Conservation (phyloP, 2,329 filamentous ascomycete genomes). For the Escovopsis sp. region DNA sequence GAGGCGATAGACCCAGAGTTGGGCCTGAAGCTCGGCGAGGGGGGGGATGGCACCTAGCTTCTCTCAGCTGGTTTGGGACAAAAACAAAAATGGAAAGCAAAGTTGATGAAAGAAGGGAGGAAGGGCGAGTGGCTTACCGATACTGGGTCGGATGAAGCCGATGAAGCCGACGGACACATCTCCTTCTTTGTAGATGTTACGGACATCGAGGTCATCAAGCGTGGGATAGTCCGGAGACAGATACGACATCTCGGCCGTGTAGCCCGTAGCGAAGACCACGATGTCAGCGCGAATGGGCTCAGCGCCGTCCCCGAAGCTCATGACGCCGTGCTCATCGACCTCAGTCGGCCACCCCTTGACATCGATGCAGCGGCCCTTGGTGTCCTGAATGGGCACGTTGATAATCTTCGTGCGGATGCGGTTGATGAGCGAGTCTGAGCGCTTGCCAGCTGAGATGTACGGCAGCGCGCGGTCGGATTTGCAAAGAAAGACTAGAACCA, state of each 20-base stretch:
- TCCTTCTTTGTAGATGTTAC: constrained; percentile 33
- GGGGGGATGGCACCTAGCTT: constrained; percentile 29
- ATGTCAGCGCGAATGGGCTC: constrained; percentile 26
- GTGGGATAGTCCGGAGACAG: constrained; percentile 24
- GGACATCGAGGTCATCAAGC: constrained; percentile 33
- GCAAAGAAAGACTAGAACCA: constrained; percentile 24
- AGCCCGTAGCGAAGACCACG: constrained; percentile 33
- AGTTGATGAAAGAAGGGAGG: too few species aligned
- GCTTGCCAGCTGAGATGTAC: constrained; percentile 25
- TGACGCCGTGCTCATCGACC: constrained; percentile 21
- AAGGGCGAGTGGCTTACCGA: constrained; percentile 15
- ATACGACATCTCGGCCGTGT: constrained; percentile 26
- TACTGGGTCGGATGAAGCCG: constrained; percentile 30
- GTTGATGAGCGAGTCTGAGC: constrained; percentile 18
- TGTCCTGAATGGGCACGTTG: constrained; percentile 25
- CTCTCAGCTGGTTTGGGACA: neutral
- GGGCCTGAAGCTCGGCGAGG: constrained; percentile 32
- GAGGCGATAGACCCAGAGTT: constrained; percentile 30
- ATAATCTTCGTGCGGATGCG: constrained; percentile 23
- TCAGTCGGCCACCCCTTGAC: constrained; percentile 27
- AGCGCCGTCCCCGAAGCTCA: constrained; percentile 19
- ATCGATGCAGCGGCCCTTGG: constrained; percentile 25
- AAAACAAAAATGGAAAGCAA: too few species aligned
- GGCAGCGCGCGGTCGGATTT: constrained; percentile 29
- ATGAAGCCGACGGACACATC: constrained; percentile 29